Conservation (phyloP, 2,329 filamentous ascomycete species). For the Verticillium longisporum region DNA sequence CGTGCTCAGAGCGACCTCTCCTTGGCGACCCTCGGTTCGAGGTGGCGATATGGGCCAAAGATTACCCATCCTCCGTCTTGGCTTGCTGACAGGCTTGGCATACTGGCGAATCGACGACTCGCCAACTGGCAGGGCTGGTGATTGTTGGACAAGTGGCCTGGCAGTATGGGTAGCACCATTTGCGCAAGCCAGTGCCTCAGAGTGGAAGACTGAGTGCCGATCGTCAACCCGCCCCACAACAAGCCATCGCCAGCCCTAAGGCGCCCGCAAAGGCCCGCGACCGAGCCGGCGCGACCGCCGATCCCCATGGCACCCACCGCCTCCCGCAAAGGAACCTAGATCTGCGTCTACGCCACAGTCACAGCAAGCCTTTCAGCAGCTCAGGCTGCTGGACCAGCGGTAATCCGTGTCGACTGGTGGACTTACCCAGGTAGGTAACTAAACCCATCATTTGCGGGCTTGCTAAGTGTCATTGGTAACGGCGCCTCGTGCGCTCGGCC, state of each 20-base stretch:
- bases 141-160: background rate
- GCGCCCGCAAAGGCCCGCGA: background rate
- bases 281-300: background rate
- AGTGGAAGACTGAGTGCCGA: too few species aligned
- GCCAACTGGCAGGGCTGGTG: background rate
- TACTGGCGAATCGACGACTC: background rate
- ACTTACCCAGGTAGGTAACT: background rate
- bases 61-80: background rate
- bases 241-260: background rate
- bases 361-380: background rate
- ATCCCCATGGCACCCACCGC: background rate
- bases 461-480: background rate
- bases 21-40: background rate
- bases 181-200: too few species aligned
- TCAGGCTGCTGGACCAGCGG: background rate
- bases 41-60: background rate
- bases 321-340: background rate
- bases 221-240: background rate
- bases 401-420: background rate
- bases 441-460: background rate
- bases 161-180: background rate
- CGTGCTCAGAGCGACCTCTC: background rate
- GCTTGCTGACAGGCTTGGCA: background rate
- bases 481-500: background rate
- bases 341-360: background rate